Evolutionary conservation across 73 alveolate species (phyloP), one percentile per base, ranked within the genome.

Genomic region (Diophrys appendiculata): DNA sequence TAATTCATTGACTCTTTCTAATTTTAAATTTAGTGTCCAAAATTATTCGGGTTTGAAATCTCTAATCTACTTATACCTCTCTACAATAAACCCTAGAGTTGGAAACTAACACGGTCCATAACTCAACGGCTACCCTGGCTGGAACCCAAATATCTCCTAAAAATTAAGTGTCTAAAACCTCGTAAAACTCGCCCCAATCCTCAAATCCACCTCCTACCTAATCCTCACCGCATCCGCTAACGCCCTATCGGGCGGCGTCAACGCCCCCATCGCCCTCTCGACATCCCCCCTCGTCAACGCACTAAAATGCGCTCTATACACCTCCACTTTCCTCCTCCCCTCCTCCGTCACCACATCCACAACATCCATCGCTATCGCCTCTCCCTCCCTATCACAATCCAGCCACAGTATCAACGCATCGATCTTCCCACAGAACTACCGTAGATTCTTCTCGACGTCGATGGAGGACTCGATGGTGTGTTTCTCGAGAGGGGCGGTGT

Each of bases 61-160:
- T 72, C 97, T 82, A 23, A 97, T 96, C 72, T 96, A 92, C 76
- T 87, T 88, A 43, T 82, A 90, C 76, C 99, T 81, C 81, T 97
- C 98, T 0, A 97, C 99, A 25, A 98, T 94, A 81, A 98, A 97
- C 79, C 99, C 99, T 25, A 98, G 94, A 8, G 99, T 98, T 8
- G 99, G 99, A 71, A 98, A 95, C 91, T 98, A 96, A 80, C 99
- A 98, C 0, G 99, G 99, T 13, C 99, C 99, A 81, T 97, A 98
- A 69, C 98, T 87, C 14, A 94, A 73, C 26, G 91, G 86, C 74
- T 78, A 64, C n/a, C 81, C 85, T 11, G 24, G 69, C 60, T 35
- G 34, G 25, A 86, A 60, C 30, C 80, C 90, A 75, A 89, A 90
- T 27, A 79, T 86, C 54, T 88, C 84, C 72, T 86, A 68, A 55